Conservation (phyloP, 371 early-diverging fungal genomes). For the Mucor circinelloides region DNA sequence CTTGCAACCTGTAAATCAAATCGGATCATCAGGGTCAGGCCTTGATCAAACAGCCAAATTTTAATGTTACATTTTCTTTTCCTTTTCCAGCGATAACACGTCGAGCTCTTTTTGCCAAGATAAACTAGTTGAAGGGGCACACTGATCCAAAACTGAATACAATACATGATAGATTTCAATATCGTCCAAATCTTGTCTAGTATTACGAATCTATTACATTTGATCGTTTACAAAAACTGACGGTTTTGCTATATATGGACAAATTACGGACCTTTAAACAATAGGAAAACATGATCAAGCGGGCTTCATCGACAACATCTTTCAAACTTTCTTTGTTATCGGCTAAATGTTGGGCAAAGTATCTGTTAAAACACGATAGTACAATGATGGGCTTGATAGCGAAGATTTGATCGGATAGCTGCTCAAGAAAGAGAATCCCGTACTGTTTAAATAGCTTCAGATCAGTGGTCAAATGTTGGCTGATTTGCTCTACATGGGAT, state of each 20-base stretch:
- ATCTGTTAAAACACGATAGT: not conserved
- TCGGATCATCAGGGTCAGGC: not conserved
- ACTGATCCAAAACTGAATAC: slow-evolving; percentile 2
- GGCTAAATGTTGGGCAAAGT: not conserved
- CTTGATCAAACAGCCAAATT: not conserved
- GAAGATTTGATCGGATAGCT: not conserved
- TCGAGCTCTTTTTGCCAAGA: slow-evolving; percentile 7
- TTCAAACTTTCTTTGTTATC: not conserved
- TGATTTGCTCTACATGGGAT: not conserved
- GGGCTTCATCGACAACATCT: not conserved
- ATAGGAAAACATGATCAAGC: slow-evolving; percentile 3
- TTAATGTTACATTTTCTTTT: not conserved
- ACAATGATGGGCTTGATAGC: not conserved
- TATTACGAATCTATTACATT: not conserved
- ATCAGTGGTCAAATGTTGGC: not conserved
- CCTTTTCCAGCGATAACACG: not conserved
- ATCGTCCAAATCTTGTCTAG: slow-evolving; percentile 5
- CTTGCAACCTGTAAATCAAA: not conserved
- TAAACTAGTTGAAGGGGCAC: not conserved
- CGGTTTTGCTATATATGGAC: slow-evolving; percentile 1
- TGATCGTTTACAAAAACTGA: not conserved
- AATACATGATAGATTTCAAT: slow-evolving; percentile 10
- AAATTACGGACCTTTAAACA: slow-evolving; percentile 18
- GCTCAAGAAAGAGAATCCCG: not conserved
- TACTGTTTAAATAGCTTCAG: not conserved